A percentile compares a stretch with the other conserved stretches of the same genome.
Conservation (phyloP, 2,329 filamentous ascomycete species). For the Beauveria asiatica region DNA sequence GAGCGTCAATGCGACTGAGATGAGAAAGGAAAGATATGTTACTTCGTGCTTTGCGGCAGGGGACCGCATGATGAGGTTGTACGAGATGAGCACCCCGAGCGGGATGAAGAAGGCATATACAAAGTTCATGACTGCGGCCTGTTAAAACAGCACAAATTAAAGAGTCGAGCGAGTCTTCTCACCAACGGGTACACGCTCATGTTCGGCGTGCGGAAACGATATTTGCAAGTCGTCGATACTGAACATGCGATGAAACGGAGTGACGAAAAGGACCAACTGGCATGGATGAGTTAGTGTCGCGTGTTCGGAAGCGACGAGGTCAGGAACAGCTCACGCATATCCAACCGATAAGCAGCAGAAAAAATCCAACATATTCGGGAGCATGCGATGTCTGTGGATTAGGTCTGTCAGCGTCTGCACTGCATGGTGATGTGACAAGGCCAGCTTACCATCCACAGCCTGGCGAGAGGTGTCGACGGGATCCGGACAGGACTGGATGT, state of each 20-base stretch:
- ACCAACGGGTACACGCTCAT: slow-evolving; percentile 77
- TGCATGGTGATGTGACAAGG: not conserved
- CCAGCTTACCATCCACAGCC: slow-evolving; percentile 41
- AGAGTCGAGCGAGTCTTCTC: slow-evolving; percentile 22
- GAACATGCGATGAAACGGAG: slow-evolving; percentile 94
- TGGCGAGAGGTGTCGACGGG: slow-evolving; percentile 24
- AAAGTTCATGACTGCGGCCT: slow-evolving; percentile 56
- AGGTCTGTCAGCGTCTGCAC: not conserved
- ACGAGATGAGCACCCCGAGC: slow-evolving; percentile 54
- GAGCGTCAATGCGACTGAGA: slow-evolving; percentile 65
- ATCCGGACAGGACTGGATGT: slow-evolving; percentile 14
- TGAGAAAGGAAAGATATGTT: slow-evolving; percentile 70
- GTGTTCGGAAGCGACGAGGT: not conserved
- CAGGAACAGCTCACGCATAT: slow-evolving; percentile 39
- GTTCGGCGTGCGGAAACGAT: slow-evolving; percentile 74
- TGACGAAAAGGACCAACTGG: slow-evolving; percentile 36
- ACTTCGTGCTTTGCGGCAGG: slow-evolving; percentile 75
- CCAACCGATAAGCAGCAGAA: slow-evolving; percentile 59
- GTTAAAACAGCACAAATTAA: not conserved
- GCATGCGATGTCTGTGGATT: slow-evolving; percentile 66
- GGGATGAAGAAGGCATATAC: slow-evolving; percentile 71
- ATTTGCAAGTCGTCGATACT: slow-evolving; percentile 76
- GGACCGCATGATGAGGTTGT: slow-evolving; percentile 54
- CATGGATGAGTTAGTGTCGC: slow-evolving; percentile 8
- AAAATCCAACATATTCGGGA: slow-evolving; percentile 77